These are phyloP conservation scores for Pseudopithomyces chartarum DNA, from an alignment of 2,329 filamentous ascomycete genomes.

Conservation along the genomic window DNA sequence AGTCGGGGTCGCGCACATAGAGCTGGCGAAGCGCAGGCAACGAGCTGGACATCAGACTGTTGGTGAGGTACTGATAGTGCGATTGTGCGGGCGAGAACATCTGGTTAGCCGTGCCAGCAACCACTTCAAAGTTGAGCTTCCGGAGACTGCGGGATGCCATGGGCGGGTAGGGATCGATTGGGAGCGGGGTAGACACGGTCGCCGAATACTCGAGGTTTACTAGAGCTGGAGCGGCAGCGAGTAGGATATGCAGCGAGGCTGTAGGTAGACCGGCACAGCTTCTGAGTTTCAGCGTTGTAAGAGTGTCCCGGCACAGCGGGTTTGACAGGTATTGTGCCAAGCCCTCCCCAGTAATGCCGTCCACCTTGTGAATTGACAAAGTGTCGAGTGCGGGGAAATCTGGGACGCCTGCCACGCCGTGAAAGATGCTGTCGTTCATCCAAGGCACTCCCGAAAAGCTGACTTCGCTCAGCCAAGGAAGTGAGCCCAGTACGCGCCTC, in stretches of 20 bases:
- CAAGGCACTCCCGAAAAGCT: slow-evolving; percentile 72
- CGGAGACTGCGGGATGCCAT: slow-evolving; percentile 71
- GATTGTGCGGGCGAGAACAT: slow-evolving; percentile 57
- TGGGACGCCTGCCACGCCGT: slow-evolving; percentile 67
- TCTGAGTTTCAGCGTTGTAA: slow-evolving; percentile 72
- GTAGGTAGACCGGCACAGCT: slow-evolving; percentile 70
- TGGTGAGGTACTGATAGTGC: slow-evolving; percentile 85
- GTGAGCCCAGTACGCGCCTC: slow-evolving; percentile 70
- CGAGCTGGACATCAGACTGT: slow-evolving; percentile 76
- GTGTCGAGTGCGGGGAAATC: slow-evolving; percentile 76
- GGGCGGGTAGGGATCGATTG: slow-evolving; percentile 62
- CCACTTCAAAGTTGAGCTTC: slow-evolving; percentile 84
- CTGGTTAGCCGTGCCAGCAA: slow-evolving; percentile 62
- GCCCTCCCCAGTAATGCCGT: slow-evolving; percentile 73
- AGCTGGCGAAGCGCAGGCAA: slow-evolving; percentile 76
- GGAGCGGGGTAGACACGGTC: slow-evolving; percentile 62
- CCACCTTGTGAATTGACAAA: slow-evolving; percentile 73
- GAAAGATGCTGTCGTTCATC: slow-evolving; percentile 79
- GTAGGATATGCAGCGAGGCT: slow-evolving; percentile 63
- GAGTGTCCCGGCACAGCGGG: slow-evolving; percentile 57
- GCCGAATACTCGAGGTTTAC: slow-evolving; percentile 63
- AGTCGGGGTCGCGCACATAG: slow-evolving; percentile 84
- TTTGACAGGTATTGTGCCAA: slow-evolving; percentile 71
- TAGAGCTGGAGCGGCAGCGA: slow-evolving; percentile 63
- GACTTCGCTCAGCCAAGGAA: slow-evolving; percentile 72